Base-by-base conservation (phyloP, 225 moss, liverwort and hornwort genomes). In the Polytrichum commune region DNA sequence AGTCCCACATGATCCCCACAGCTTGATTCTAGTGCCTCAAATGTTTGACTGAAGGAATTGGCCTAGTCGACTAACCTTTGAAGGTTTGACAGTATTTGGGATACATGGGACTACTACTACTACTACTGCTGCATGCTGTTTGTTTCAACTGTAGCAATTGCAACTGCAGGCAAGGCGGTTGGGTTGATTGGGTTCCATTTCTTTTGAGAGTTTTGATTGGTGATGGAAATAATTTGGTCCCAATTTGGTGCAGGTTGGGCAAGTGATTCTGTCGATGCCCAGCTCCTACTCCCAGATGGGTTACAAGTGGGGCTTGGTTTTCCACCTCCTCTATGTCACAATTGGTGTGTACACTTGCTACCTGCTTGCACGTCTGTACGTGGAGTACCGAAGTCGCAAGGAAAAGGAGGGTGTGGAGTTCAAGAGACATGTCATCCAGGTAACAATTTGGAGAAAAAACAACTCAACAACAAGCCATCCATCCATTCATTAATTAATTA, bases 241-340 rank as follows among this genome's bases (percentile, higher is more conserved):
- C 10, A 13, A 46, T 46, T 46, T 46, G 46, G 53, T 23, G 26
- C 82, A 88, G 82, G 88, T 88, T 19, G 85, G 85, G 9, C 88
- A 88, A 78, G 88, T 88, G 24, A 88, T 88, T 4, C 19, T 85
- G 22, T 82, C 88, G 5, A 88, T 85, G 85, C 88, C 88, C 6
- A 85, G 82, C 5, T 85, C 88, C 1, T 89, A 89, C 8, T 75
- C 83, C 7, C 85, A 85, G 23, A 88, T 88, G 85, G 85, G 88
- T 2, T 80, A 35, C 72, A 80, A 76, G 35, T 64, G 72, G 0
- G 74, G 80, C 19, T 20, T 88, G 5, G 66, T 85, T 24, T 80
- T 88, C 0, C 88, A 88, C 53, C 66, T 85, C 23, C 54, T 88
- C 0, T 88, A 88, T 2, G 73, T 80, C 19, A 22, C 57, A 0